Evolutionary conservation across 1,284 basidiomycete species (phyloP), one percentile per base, ranked within the genome.

Genomic region (Sporisorium graminicola): DNA sequence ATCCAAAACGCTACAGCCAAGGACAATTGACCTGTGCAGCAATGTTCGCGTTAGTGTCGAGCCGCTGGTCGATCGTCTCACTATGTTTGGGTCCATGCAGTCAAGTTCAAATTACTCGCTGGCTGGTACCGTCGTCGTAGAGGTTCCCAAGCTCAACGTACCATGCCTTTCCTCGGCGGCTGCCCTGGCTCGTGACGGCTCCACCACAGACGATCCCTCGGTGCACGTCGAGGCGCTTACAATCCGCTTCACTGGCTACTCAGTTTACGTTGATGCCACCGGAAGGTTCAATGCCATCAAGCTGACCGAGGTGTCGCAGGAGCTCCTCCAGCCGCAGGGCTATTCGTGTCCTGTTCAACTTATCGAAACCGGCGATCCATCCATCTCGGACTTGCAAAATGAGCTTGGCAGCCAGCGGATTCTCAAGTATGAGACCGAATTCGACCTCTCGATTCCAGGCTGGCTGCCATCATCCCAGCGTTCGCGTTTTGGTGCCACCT

Each of bases 41-140:
- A n/a, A 58, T 6, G 59, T 73, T 13, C 44, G 55, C 12, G 47
- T 79, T 52, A 49, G 35, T 3, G 74, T 83, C 22, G 71, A 75
- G 33, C 84, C 84, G 4, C 49, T 79, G 24, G 56, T 67, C 14
- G 80, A 81, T 29, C 59, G 57, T 14, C 65, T 85, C 60, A 74
- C 72, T 63, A 85, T 85, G 84, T 85, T 85, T 56, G 84, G 84
- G 24, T 81, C 83, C 27, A 77, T 82, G 40, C 83, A 85, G 60
- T 80, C 83, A 7, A 79, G 79, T 47, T 77, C 79, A 49, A 85
- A 83, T 47, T 85, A 85, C 58, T 85, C 82, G n/a, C 65, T 84
- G 18, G 82, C 82, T 5, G 82, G 82, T 22, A 71, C 59, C 22
- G 71, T 82, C 20, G 64, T 77, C 22, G 57, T 83, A 43, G 57